Evolutionary conservation across 2,329 filamentous ascomycete genomes (phyloP), one percentile per base, ranked within the genome.

Genomic region (Zalaria obscura): DNA sequence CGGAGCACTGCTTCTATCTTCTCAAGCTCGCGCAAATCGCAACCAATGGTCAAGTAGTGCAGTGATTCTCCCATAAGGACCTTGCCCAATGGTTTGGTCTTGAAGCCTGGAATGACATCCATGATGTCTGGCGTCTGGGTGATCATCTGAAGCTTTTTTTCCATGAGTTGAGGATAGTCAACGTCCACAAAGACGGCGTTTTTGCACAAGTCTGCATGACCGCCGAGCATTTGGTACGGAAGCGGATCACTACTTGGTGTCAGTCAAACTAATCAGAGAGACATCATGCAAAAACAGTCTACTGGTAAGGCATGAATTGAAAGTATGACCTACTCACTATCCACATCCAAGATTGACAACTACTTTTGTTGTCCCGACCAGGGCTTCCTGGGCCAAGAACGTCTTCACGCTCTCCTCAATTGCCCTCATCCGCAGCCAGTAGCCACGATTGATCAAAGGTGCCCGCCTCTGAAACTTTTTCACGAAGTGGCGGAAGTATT

Each of bases 381-480:
- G 29, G 11, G 65, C 62, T 5, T 68, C 55, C 41, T 66, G 65
- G 45, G 70, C 61, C n/a, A 94, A 67, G 50, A 94, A 94, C n/a
- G 72, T 67, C 18, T 72, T 71, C 11, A 93, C 78, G 4, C 78
- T 70, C 46, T 79, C 70, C 55, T 93, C 84, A 44, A 95, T 78
- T 10, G 83, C 80, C 56, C 82, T 80, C 67, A 94, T 81, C 27
- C 87, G 77, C 32, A 95, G 65, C 75, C 85, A 86, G 55, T 93
- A 94, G 38, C 86, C 85, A 36, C 88, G 75, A 59, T 94, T 94
- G 55, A 94, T 91, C 40, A 94, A 68, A 1, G 89, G 87, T n/a
- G 85, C 79, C 38, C 88, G 72, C 45, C 86, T 72, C 59, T 86
- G 79, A 50, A 83, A 82, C 58, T 88, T 93, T 50, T 75, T 79